phyloP scores from a whole-genome alignment of 169 alveolate genomes.

The Plasmodium gonderi region DNA sequence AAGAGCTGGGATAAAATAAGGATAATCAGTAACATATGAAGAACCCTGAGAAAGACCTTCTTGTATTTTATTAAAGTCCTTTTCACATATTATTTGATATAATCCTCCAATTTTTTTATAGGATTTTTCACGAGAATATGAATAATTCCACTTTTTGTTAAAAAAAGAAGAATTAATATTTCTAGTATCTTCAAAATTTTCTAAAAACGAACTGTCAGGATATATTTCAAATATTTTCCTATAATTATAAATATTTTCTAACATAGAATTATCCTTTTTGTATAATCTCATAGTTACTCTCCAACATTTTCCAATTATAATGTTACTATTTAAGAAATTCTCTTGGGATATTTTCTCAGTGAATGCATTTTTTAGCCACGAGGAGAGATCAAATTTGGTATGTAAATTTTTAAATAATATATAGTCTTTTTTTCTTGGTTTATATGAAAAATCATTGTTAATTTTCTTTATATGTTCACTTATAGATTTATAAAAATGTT shows the following conservation, averaged over 20 bases:
- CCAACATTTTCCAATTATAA: conserved; percentile 70
- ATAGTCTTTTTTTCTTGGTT: conserved; percentile 62
- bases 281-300: conserved; percentile 72
- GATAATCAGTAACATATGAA: conserved; percentile 56
- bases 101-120: conserved; percentile 76
- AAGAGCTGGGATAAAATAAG: conserved; percentile 81
- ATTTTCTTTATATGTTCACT: conserved; percentile 46
- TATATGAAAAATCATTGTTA: conserved; percentile 65
- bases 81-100: conserved; percentile 77
- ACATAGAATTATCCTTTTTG: conserved; percentile 27
- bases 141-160: conserved; percentile 30
- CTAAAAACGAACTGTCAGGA: conserved; percentile 65
- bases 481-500: conserved; percentile 6
- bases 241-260: conserved; percentile 34
- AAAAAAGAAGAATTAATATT: conserved; percentile 32
- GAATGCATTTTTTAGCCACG: conserved; percentile 46
- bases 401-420: conserved; percentile 12
- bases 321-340: conserved; percentile 40
- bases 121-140: conserved; percentile 40
- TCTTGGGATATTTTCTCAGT: conserved; percentile 23
- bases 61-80: conserved; percentile 69
- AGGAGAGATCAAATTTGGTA: conserved; percentile 31
- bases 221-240: conserved; percentile 66
- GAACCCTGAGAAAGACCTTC: conserved; percentile 76
- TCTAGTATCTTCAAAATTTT: conserved; percentile 27